Conservation (phyloP, 148 eudicot genomes). For the Dysphania ambrosioides region DNA sequence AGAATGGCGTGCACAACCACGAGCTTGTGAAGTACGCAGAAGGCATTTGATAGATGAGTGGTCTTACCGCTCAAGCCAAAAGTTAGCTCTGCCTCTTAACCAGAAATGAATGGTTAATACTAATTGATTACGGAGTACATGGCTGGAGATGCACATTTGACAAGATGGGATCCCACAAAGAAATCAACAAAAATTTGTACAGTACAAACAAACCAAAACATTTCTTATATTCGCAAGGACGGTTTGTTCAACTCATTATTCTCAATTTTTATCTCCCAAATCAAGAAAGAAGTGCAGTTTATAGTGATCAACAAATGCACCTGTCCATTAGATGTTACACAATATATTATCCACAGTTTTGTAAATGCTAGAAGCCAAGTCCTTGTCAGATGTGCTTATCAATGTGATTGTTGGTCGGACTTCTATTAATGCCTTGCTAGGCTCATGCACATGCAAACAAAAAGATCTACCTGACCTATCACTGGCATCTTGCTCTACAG, state of each 20-base stretch:
- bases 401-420: slow-evolving; percentile 33
- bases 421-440: slow-evolving; percentile 49
- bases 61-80: too few species aligned
- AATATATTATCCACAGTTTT: slow-evolving; percentile 43
- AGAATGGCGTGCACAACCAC: too few species aligned
- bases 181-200: background rate
- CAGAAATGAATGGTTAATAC: too few species aligned
- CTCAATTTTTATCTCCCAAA: background rate
- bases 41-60: too few species aligned
- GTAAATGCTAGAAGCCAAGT: slow-evolving; percentile 38
- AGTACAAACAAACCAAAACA: background rate
- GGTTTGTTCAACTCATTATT: background rate
- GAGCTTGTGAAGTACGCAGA: too few species aligned
- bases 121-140: too few species aligned
- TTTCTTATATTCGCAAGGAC: background rate
- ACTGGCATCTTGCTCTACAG: slow-evolving; percentile 32
- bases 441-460: slow-evolving; percentile 42
- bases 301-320: background rate
- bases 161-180: background rate
- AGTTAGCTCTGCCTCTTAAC: too few species aligned
- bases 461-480: slow-evolving; percentile 29
- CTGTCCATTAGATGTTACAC: slow-evolving; percentile 31
- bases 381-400: slow-evolving; percentile 56
- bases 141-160: too few species aligned
- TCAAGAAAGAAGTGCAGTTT: background rate